Percentiles rank a stretch among this genome's conserved stretches.
phyloP scores from a whole-genome alignment of 1,284 basidiomycete genomes.

The Ustilago vetiveriae region DNA sequence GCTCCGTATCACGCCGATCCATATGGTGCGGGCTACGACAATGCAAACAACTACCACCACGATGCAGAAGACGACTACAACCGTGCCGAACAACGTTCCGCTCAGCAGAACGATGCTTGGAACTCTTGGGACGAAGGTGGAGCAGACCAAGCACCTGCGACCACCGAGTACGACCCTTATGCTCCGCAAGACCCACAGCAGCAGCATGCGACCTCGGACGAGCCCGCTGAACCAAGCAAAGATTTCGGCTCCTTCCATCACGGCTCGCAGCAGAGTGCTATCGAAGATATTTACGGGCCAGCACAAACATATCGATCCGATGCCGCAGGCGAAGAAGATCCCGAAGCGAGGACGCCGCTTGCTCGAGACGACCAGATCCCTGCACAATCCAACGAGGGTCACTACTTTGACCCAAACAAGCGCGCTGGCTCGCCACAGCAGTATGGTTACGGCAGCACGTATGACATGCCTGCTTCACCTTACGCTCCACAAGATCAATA shows the following conservation, averaged over 20 bases:
- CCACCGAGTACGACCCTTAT: constrained; percentile 9
- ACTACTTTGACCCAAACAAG: constrained; percentile 21
- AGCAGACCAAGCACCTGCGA: constrained; percentile 1
- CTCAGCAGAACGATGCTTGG: constrained; percentile 15
- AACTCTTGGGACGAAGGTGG: constrained; percentile 11
- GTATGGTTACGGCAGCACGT: constrained; percentile 10
- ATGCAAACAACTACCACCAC: constrained; percentile 1
- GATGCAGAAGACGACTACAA: constrained; percentile 8
- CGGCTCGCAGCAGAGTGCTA: not conserved
- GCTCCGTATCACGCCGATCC: not conserved
- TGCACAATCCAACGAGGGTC: constrained; percentile 3
- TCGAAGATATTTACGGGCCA: constrained; percentile 7
- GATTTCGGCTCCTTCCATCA: constrained; percentile 7
- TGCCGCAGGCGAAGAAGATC: constrained; percentile 20
- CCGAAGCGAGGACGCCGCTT: constrained; percentile 24
- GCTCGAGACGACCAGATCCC: constrained; percentile 6
- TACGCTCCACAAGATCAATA: constrained; percentile 35
- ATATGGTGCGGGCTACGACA: not conserved
- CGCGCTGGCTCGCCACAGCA: constrained; percentile 24
- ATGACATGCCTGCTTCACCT: constrained; percentile 20
- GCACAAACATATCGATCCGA: no score
- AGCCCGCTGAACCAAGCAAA: constrained; percentile 4
- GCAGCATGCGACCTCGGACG: constrained; percentile 2
- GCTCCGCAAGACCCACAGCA: constrained; percentile 8
- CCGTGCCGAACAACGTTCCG: not conserved